These are phyloP conservation scores for Melampsora larici-populina DNA, from an alignment of 1,284 basidiomycete genomes.

Conservation along the genomic window DNA sequence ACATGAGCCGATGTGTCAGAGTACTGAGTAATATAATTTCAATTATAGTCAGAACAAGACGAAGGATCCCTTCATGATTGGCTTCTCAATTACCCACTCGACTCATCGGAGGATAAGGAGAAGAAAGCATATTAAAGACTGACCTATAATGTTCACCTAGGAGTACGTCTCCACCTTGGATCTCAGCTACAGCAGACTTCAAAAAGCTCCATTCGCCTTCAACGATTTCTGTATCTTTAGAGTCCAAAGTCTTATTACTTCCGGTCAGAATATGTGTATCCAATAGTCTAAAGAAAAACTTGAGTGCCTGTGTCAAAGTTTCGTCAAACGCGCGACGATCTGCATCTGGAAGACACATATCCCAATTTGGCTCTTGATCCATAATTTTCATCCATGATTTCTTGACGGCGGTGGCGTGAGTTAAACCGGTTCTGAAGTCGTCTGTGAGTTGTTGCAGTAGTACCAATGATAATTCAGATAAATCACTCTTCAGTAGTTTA, in stretches of 20 bases:
- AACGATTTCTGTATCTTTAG: constrained; percentile 95
- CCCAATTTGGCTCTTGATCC: constrained; percentile 81
- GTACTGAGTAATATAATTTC: constrained; percentile 58
- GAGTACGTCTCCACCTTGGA: constrained; percentile 80
- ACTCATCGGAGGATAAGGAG: background rate
- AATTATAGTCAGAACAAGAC: constrained; percentile 6
- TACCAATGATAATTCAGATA: constrained; percentile 64
- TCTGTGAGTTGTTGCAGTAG: constrained; percentile 95
- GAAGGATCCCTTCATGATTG: background rate
- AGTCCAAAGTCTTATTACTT: constrained; percentile 77
- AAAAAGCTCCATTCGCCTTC: constrained; percentile 96
- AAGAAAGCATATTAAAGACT: constrained; percentile 46
- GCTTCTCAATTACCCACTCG: constrained; percentile 49
- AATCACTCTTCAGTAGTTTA: constrained; percentile 74
- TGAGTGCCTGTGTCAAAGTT: constrained; percentile 80
- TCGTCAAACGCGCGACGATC: constrained; percentile 69
- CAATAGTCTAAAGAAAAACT: constrained; percentile 87
- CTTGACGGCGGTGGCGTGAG: constrained; percentile 89
- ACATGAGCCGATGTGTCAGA: constrained; percentile 82
- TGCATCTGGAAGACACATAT: constrained; percentile 65
- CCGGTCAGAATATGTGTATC: constrained; percentile 94
- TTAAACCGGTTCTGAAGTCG: constrained; percentile 85
- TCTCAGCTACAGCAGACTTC: constrained; percentile 84
- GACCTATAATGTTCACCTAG: constrained; percentile 94
- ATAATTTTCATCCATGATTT: constrained; percentile 87